Conservation (phyloP, 140 eudicot genomes). For the Senecio squalidus region DNA sequence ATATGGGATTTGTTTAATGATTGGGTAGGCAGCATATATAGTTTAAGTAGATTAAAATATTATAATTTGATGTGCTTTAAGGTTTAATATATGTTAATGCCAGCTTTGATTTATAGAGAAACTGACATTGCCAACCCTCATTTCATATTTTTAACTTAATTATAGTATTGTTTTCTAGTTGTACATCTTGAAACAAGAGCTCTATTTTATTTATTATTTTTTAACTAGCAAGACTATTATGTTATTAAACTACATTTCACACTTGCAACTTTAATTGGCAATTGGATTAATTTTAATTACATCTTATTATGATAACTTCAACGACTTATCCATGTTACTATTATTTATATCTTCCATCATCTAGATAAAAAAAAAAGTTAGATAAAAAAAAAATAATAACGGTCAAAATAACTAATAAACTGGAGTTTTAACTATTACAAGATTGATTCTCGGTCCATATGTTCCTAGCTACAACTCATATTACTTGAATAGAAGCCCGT, state of each 20-base stretch:
- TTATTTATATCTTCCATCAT: neutral
- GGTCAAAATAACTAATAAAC: no score
- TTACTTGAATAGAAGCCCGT: no score
- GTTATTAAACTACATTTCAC: slow-evolving; percentile 18
- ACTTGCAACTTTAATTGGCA: slow-evolving; percentile 19
- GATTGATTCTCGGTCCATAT: no score
- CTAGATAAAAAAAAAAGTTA: neutral
- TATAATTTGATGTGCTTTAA: slow-evolving; percentile 10
- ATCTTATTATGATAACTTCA: slow-evolving; percentile 9
- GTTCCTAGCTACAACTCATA: no score
- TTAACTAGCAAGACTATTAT: slow-evolving; percentile 12
- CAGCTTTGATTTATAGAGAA: slow-evolving; percentile 32
- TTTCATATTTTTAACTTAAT: slow-evolving; percentile 25
- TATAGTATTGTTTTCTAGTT: slow-evolving; percentile 29
- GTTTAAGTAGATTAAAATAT: slow-evolving; percentile 16
- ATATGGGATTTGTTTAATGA: slow-evolving; percentile 19
- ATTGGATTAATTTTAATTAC: slow-evolving; percentile 9
- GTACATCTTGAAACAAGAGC: slow-evolving; percentile 31
- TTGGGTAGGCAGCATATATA: slow-evolving; percentile 24
- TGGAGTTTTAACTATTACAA: no score
- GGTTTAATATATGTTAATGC: slow-evolving; percentile 25
- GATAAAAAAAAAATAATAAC: no score
- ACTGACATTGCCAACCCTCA: slow-evolving; percentile 41
- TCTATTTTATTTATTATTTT: slow-evolving; percentile 7
- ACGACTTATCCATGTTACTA: slow-evolving; percentile 20